Evolutionary conservation across 768 basidiomycete genomes (phyloP).

Genomic region (Amanita fuliginea): DNA sequence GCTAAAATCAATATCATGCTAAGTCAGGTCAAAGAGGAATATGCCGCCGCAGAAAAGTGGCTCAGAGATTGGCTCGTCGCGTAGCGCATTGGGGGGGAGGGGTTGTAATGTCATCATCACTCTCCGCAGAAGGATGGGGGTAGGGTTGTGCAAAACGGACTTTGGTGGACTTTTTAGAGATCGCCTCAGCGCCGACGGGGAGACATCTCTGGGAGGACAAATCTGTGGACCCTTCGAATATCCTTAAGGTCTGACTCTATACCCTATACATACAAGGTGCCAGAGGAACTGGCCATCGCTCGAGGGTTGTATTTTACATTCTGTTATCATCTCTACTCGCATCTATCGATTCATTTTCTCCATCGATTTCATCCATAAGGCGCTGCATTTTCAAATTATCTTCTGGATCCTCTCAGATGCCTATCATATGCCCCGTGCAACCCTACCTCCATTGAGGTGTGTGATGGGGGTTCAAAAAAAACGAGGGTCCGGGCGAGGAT

Average conservation of each 20-base stretch:
- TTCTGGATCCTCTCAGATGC: too few relatives aligned
- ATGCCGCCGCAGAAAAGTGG: slow-evolving; percentile 56
- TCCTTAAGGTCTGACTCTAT: slow-evolving; percentile 4
- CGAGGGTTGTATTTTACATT: slow-evolving; percentile 1
- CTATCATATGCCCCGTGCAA: background rate
- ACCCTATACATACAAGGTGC: slow-evolving; percentile 2
- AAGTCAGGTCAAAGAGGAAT: slow-evolving; percentile 52
- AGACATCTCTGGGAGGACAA: slow-evolving; percentile 2
- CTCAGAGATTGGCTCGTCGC: slow-evolving; percentile 30
- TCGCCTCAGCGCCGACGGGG: slow-evolving; percentile 2
- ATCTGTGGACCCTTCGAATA: slow-evolving; percentile 3
- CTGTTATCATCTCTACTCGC: background rate
- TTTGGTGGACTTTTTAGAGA: slow-evolving; percentile 6
- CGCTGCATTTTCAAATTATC: background rate
- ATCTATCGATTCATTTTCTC: background rate
- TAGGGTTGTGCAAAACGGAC: background rate
- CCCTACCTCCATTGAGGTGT: background rate
- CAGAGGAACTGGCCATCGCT: background rate
- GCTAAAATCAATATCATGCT: slow-evolving; percentile 47
- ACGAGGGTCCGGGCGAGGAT: background rate
- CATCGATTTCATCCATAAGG: background rate
- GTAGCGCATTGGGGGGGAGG: background rate
- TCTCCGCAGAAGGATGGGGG: background rate
- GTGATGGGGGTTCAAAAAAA: slow-evolving; percentile 5
- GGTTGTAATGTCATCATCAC: background rate